Evolutionary conservation across 2,329 filamentous ascomycete genomes (phyloP).

Genomic region (Fusarium foetens): DNA sequence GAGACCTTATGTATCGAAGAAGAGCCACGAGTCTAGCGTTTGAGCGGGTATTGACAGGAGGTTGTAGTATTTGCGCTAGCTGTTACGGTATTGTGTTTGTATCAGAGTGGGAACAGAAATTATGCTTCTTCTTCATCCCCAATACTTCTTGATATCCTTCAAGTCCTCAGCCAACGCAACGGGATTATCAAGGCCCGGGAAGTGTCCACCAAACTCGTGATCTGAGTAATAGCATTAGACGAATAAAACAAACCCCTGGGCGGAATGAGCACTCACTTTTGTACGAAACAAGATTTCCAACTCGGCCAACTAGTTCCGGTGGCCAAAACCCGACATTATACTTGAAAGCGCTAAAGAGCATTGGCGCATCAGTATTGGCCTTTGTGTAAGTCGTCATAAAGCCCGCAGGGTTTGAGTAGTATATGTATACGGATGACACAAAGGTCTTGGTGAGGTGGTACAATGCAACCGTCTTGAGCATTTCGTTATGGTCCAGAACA

Average conservation of each 20-base stretch:
- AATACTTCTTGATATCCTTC: not conserved
- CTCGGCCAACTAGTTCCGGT: not conserved
- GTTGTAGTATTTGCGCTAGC: no score
- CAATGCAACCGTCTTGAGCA: not conserved
- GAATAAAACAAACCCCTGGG: accelerated
- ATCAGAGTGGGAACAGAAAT: no score
- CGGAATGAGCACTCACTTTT: not conserved
- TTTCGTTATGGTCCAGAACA: not conserved
- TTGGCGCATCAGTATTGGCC: not conserved
- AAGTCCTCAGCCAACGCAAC: not conserved
- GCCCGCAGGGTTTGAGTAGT: not conserved
- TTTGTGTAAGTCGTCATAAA: not conserved
- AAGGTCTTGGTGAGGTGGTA: not conserved
- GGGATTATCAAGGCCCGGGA: not conserved
- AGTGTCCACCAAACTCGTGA: not conserved
- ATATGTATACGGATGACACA: not conserved
- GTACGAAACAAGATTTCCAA: not conserved
- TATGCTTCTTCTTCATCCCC: not conserved
- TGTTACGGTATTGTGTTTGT: no score
- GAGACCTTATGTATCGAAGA: accelerated
- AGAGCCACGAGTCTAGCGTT: accelerated
- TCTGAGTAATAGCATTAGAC: not conserved
- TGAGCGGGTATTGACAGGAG: not conserved
- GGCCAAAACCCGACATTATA: not conserved
- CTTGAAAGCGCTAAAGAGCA: not conserved